Evolutionary conservation across 2,329 filamentous ascomycete genomes (phyloP), one percentile per base, ranked within the genome.

Genomic region (Paraphoma chrysanthemicola): DNA sequence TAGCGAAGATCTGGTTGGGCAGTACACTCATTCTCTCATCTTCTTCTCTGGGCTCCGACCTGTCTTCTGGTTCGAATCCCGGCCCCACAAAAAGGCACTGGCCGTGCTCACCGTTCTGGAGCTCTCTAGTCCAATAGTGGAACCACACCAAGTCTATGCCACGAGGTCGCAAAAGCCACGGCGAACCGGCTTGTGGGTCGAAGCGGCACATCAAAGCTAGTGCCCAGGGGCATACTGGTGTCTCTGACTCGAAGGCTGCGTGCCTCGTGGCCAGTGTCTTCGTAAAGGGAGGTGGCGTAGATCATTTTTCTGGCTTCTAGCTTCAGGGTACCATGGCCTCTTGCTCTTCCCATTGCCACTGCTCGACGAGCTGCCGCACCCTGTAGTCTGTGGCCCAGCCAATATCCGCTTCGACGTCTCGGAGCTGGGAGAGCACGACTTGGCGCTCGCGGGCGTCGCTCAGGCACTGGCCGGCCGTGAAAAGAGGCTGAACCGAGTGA

Each of bases 371-470:
- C 60, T 86, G 82, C 58, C 82, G 76, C 28, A 86, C 82, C 38
- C 86, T 80, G 70, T 88, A 88, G 63, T 86, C 80, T 46, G 87
- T 88, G 2, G 85, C 84, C 82, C 86, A 88, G 2, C 86, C 87
- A 41, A 86, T 80, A 64, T 90, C 87, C n/a, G 73, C 76, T 70
- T 90, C 86, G 29, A 90, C 83, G 10, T 82, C 85, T 28, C 80
- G 77, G 17, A 90, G 73, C 38, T 89, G 69, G 11, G 81, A 78
- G 38, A 89, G 64, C 9, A 89, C 80, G 1, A 84, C 78, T 36
- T 81, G 74, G 14, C 86, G 82, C 71, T 88, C 86, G 10, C 75
- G 76, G 29, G 77, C 72, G 51, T 85, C 80, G 8, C 80, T 83
- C 31, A 89, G 76, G 67, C 86, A 87, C 66, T 87, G 83, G 0